These are phyloP conservation scores for Alternaria viburni DNA, from an alignment of 2,329 filamentous ascomycete species.

Conservation along the genomic window DNA sequence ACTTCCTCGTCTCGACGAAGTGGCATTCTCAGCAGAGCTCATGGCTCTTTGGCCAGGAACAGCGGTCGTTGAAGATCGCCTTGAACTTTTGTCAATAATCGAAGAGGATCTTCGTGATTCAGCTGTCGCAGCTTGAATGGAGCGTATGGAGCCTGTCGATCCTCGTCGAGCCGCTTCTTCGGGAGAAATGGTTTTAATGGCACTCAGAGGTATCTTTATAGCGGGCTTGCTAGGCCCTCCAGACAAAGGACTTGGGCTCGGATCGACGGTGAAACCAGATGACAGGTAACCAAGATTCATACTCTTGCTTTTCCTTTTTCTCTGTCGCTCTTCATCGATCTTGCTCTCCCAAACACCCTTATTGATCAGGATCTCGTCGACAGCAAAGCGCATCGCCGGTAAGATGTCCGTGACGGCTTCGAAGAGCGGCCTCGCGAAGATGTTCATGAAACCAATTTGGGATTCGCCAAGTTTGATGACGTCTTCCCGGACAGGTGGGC, in stretches of 20 bases:
- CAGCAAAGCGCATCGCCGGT: constrained; percentile 82
- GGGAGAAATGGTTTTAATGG: constrained; percentile 10
- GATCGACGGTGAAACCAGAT: constrained; percentile 32
- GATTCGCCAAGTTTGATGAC: constrained; percentile 81
- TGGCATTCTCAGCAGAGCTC: constrained; percentile 41
- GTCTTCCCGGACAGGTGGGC: constrained; percentile 81
- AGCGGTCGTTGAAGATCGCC: constrained; percentile 38
- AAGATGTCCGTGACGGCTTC: constrained; percentile 85
- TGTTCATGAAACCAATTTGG: constrained; percentile 94
- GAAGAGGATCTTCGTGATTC: constrained; percentile 40
- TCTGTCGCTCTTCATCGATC: constrained; percentile 68
- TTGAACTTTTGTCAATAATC: constrained; percentile 36
- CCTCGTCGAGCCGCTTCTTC: constrained; percentile 34
- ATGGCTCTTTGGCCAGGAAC: constrained; percentile 22
- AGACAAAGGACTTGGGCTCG: constrained; percentile 44
- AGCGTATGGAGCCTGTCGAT: constrained; percentile 36
- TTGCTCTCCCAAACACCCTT: constrained; percentile 74
- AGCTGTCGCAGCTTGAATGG: constrained; percentile 11
- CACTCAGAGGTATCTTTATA: constrained; percentile 12
- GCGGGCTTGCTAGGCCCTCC: constrained; percentile 26
- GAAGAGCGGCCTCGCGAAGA: constrained; percentile 93
- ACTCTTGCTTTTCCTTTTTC: constrained; percentile 46
- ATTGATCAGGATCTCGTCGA: constrained; percentile 81
- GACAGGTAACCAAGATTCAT: constrained; percentile 31
- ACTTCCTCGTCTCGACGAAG: constrained; percentile 46